Evolutionary conservation across 2,329 filamentous ascomycete genomes (phyloP).

Genomic region (Cryphonectria japonica): DNA sequence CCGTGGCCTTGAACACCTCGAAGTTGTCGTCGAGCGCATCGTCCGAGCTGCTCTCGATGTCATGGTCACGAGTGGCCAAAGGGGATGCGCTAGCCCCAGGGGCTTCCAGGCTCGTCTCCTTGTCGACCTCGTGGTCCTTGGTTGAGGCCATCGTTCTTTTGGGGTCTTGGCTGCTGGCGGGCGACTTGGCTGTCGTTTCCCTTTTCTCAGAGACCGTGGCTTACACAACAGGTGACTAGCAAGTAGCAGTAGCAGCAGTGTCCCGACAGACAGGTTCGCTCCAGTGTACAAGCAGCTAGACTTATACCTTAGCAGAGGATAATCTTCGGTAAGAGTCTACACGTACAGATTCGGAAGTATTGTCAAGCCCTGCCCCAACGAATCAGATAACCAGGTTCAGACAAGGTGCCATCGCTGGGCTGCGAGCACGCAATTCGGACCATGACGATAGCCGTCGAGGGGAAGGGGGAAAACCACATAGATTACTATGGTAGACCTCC

Average conservation of each 20-base stretch:
- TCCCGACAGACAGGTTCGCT: slow-evolving; percentile 11
- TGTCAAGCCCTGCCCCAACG: slow-evolving; percentile 6
- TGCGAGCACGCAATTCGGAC: slow-evolving; percentile 29
- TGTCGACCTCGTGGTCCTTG: slow-evolving; percentile 17
- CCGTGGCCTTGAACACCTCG: slow-evolving; percentile 36
- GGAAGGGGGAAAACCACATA: neutral
- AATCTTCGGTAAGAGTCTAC: neutral
- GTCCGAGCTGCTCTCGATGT: slow-evolving; percentile 31
- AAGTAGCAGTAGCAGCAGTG: neutral
- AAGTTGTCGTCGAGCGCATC: slow-evolving; percentile 40
- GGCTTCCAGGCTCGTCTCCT: slow-evolving; percentile 10
- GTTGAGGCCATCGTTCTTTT: slow-evolving; percentile 19
- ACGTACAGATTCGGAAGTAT: neutral
- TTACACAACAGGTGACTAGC: neutral
- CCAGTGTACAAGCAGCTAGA: neutral
- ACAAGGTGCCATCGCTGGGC: slow-evolving; percentile 17
- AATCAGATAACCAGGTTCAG: slow-evolving; percentile 3
- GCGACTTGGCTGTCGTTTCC: neutral
- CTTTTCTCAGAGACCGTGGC: neutral
- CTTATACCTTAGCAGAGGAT: neutral
- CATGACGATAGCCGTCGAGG: slow-evolving; percentile 4
- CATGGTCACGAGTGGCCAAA: neutral
- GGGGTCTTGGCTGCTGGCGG: neutral
- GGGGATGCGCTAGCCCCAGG: neutral
- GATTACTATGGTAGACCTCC: neutral